A percentile compares a stretch with the other conserved stretches of the same genome.
Conservation (phyloP, 179 eudicot species). For the Sideroxylon spinosum region DNA sequence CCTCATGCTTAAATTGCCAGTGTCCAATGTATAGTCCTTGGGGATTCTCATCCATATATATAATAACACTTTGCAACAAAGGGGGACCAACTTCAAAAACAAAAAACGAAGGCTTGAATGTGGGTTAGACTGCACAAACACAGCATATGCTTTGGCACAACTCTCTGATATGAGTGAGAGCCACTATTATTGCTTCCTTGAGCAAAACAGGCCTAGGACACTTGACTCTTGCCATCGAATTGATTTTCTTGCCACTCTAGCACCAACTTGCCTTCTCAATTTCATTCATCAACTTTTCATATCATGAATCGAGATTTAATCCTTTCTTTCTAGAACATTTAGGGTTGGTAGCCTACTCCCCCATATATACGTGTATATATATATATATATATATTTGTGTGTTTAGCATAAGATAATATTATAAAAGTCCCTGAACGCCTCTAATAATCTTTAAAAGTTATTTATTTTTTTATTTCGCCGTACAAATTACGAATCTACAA, state of each 20-base stretch:
- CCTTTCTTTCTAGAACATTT: too few species aligned
- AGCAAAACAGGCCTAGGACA: not conserved
- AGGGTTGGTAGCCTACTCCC: too few species aligned
- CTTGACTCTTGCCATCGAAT: not conserved
- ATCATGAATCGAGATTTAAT: not conserved
- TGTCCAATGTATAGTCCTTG: not conserved
- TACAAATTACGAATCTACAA: too few species aligned
- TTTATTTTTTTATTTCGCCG: too few species aligned
- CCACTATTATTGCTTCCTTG: constrained; percentile 5
- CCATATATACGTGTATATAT: too few species aligned
- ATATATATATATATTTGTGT: too few species aligned
- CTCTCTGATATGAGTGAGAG: not conserved
- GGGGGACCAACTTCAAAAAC: not conserved
- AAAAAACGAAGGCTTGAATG: not conserved
- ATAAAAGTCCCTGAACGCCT: too few species aligned
- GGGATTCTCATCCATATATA: not conserved
- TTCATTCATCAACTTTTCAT: not conserved
- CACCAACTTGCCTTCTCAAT: not conserved
- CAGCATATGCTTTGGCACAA: not conserved
- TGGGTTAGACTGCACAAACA: not conserved
- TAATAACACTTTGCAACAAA: too few species aligned
- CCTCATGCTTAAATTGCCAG: not conserved
- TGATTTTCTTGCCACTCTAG: not conserved
- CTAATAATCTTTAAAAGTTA: too few species aligned
- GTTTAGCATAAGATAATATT: too few species aligned